A percentile compares a stretch with the other conserved stretches of the same genome.
Evolutionary conservation across 2,329 filamentous ascomycete species (phyloP).

Genomic region (Diaporthe caulivora): DNA sequence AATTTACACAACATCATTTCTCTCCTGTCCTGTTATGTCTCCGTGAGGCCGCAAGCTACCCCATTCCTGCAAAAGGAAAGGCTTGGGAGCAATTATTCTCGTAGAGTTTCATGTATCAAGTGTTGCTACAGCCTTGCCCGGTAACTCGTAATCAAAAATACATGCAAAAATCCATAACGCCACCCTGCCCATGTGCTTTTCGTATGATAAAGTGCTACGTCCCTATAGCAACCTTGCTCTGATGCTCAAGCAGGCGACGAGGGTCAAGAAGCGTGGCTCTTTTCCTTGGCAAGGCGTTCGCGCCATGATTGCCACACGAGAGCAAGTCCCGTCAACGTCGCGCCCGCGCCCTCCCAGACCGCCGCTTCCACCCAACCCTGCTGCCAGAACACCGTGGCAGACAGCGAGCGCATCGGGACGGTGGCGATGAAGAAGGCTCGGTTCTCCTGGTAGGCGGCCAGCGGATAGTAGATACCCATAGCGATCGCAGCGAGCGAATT

Average conservation of each 20-base stretch:
- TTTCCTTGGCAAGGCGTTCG: not conserved
- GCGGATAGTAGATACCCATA: conserved; percentile 50
- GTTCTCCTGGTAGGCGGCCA: conserved; percentile 50
- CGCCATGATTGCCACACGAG: conserved; percentile 27
- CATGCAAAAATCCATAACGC: not conserved
- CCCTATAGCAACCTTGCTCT: not conserved
- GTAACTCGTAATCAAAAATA: not conserved
- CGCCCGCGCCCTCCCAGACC: conserved; percentile 48
- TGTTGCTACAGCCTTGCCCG: not conserved
- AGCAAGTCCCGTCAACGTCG: conserved; percentile 40
- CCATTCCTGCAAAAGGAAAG: not conserved
- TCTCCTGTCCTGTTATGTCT: too few species aligned
- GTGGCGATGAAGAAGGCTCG: conserved; percentile 47
- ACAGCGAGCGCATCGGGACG: conserved; percentile 48
- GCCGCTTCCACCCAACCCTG: conserved; percentile 46
- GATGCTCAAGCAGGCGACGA: not conserved
- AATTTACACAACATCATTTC: too few species aligned
- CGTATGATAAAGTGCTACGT: not conserved
- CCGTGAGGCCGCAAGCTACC: too few species aligned
- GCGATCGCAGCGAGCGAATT: conserved; percentile 46
- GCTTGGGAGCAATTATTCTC: not conserved
- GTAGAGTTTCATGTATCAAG: not conserved
- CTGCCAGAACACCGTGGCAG: conserved; percentile 46
- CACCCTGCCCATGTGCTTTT: not conserved
- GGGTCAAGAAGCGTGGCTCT: conserved; percentile 11